phyloP scores from a whole-genome alignment of 2,329 filamentous ascomycete species.

The Fusarium coicis region DNA sequence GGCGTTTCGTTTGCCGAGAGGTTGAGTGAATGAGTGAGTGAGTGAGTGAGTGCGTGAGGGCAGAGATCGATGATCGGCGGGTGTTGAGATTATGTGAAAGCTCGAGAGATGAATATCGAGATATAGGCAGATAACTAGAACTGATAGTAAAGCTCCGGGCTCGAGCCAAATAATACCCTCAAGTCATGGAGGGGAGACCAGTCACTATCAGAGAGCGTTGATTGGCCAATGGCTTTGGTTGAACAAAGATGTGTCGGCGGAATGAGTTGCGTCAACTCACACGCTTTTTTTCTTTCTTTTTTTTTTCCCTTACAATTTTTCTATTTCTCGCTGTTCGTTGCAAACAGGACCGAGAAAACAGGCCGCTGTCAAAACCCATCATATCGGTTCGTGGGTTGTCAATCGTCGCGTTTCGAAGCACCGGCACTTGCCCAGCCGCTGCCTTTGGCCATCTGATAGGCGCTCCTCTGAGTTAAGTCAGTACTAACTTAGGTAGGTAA shows the following conservation, averaged over 20 bases:
- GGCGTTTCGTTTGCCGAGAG: slow-evolving; percentile 29
- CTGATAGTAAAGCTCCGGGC: slow-evolving; percentile 29
- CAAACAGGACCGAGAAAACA: slow-evolving; percentile 40
- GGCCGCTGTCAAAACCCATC: background rate
- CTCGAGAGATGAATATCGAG: slow-evolving; percentile 30
- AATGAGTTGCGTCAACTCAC: slow-evolving; percentile 41
- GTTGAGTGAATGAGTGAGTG: slow-evolving; percentile 2
- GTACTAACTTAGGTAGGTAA: background rate
- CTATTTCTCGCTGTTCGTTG: slow-evolving; percentile 33
- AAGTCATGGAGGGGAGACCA: slow-evolving; percentile 35
- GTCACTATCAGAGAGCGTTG: slow-evolving; percentile 44
- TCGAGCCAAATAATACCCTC: slow-evolving; percentile 36
- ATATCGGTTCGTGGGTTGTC: background rate
- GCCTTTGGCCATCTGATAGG: slow-evolving; percentile 10
- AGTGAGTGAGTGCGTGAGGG: background rate
- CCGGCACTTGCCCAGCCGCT: slow-evolving; percentile 11
- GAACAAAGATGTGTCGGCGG: slow-evolving; percentile 37
- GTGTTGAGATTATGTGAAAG: slow-evolving; percentile 37
- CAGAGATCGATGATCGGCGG: slow-evolving; percentile 3
- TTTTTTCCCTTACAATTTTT: background rate
- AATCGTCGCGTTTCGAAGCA: slow-evolving; percentile 6
- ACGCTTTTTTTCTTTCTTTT: background rate
- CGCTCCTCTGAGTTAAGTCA: slow-evolving; percentile 5
- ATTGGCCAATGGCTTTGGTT: slow-evolving; percentile 48
- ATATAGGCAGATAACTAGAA: slow-evolving; percentile 26